These are phyloP conservation scores for Hyaloscypha finlandica DNA, from an alignment of 495 filamentous ascomycete genomes.

Conservation along the genomic window DNA sequence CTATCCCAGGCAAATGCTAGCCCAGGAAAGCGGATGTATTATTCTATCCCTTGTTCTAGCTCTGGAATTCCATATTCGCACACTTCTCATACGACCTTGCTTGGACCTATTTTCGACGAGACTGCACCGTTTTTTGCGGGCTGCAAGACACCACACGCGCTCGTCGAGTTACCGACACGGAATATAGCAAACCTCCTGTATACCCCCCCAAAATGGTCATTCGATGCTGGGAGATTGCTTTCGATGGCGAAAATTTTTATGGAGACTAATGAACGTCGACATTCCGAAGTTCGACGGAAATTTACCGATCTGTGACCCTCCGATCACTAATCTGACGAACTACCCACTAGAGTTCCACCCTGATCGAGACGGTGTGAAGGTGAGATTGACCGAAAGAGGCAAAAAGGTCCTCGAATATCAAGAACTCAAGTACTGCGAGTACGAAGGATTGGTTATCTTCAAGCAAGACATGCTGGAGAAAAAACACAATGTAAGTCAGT, in stretches of 20 bases:
- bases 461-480: no score
- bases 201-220: no score
- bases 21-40: no score
- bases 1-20: no score
- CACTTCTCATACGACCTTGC: constrained; percentile 37
- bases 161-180: no score
- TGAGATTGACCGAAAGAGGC: constrained; percentile 31
- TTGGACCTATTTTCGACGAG: constrained; percentile 41
- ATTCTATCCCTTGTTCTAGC: no score
- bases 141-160: constrained; percentile 34
- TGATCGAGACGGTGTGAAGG: constrained; percentile 25
- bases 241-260: no score
- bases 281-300: constrained; percentile 34
- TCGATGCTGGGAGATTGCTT: no score
- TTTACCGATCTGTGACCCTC: no score
- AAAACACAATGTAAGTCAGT: no score
- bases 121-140: constrained; percentile 35
- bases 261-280: no score
- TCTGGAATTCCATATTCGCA: background rate
- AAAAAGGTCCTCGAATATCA: constrained; percentile 39
- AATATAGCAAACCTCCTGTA: no score
- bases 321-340: constrained; percentile 32
- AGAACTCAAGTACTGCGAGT: constrained; percentile 36
- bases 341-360: constrained; percentile 40
- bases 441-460: constrained; percentile 9